Percentiles rank a stretch among this genome's conserved stretches.
Conservation (phyloP, 345 rosid genomes). For the Firmiana major region DNA sequence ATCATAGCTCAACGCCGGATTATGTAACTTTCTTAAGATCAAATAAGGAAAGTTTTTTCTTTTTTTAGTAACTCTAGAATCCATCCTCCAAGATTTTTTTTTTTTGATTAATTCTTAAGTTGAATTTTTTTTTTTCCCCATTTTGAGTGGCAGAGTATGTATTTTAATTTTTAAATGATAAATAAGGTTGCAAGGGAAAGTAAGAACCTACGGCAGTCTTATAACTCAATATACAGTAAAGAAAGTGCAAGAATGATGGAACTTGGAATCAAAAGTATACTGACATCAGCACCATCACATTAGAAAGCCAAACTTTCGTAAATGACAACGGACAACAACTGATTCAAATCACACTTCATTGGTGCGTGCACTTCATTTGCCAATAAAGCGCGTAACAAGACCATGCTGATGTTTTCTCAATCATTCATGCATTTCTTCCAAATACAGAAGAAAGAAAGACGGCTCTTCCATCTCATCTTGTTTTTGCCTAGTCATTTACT, state of each 20-base stretch:
- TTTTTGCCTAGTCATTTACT: background rate
- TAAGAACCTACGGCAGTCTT: background rate
- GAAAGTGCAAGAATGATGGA: background rate
- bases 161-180: too few relatives aligned
- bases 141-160: too few relatives aligned
- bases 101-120: too few relatives aligned
- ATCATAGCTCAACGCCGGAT: too few relatives aligned
- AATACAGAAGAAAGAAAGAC: background rate
- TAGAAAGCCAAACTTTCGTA: background rate
- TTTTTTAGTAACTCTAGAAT: too few relatives aligned
- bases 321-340: background rate
- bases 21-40: too few relatives aligned
- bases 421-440: slow-evolving; percentile 3
- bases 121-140: too few relatives aligned
- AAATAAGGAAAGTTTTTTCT: too few relatives aligned
- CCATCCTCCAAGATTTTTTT: too few relatives aligned
- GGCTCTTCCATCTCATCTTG: background rate
- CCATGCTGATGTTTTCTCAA: slow-evolving; percentile 3
- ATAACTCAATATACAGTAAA: background rate
- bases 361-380: background rate
- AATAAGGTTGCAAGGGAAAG: background rate
- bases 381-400: background rate
- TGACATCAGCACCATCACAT: background rate
- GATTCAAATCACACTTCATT: background rate
- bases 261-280: background rate